Percentiles rank a stretch among this genome's conserved stretches.
Evolutionary conservation across 1,284 basidiomycete genomes (phyloP).

Genomic region (Schizopora paradoxa): DNA sequence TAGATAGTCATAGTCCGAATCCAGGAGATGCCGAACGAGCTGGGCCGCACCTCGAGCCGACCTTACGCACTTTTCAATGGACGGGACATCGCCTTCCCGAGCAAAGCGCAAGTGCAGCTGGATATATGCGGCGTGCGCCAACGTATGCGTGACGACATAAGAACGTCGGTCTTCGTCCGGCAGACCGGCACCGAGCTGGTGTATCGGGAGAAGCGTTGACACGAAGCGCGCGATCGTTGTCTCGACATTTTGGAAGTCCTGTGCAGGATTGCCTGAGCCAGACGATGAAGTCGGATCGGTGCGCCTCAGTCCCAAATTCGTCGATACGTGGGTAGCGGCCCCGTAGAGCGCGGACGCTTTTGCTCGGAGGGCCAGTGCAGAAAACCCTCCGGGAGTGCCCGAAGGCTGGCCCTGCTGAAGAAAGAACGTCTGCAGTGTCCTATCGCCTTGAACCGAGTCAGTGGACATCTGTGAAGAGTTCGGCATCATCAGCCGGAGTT

Average conservation of each 20-base stretch:
- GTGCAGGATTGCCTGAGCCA: constrained; percentile 22
- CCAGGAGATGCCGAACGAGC: constrained; percentile 54
- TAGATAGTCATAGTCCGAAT: constrained; percentile 56
- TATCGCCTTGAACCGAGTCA: constrained; percentile 42
- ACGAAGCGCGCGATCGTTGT: constrained; percentile 56
- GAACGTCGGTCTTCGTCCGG: constrained; percentile 51
- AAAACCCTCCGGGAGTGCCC: constrained; percentile 43
- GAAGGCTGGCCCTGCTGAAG: constrained; percentile 42
- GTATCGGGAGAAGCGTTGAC: constrained; percentile 55
- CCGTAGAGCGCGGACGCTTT: constrained; percentile 74
- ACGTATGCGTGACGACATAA: constrained; percentile 55
- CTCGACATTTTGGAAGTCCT: constrained; percentile 58
- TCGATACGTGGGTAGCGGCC: constrained; percentile 54
- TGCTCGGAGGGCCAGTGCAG: constrained; percentile 54
- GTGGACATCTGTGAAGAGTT: constrained; percentile 46
- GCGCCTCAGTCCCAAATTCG: constrained; percentile 52
- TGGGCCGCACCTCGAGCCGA: constrained; percentile 54
- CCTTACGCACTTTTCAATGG: constrained; percentile 58
- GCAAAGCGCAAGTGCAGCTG: constrained; percentile 57
- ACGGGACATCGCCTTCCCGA: constrained; percentile 47
- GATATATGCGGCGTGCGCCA: constrained; percentile 63
- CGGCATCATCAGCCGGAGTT: constrained; percentile 18
- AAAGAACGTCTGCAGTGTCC: constrained; percentile 58
- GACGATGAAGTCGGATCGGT: constrained; percentile 13
- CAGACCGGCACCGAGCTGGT: constrained; percentile 53